phyloP scores from a whole-genome alignment of 306 rosid species.

The Lathyrus oleraceus region DNA sequence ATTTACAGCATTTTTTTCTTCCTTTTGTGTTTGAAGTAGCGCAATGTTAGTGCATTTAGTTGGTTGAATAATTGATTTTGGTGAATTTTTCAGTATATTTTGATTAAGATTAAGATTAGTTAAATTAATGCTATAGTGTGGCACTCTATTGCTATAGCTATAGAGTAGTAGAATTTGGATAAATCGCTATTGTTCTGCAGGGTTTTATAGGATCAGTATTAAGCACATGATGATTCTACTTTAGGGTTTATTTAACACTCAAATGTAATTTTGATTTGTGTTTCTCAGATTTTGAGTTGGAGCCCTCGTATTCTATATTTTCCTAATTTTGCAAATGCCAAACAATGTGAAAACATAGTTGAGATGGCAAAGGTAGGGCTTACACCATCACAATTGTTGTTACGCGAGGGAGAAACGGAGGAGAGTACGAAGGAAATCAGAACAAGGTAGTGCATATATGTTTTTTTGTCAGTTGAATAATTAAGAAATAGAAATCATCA shows the following conservation, averaged over 20 bases:
- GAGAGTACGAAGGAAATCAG: slow-evolving; percentile 64
- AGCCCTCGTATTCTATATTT: slow-evolving; percentile 75
- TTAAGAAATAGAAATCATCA: neutral
- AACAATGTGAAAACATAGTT: slow-evolving; percentile 69
- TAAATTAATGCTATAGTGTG: neutral
- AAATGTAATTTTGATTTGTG: slow-evolving; percentile 26
- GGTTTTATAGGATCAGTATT: neutral
- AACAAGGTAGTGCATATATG: slow-evolving; percentile 65
- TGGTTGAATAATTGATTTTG: neutral
- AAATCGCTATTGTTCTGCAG: neutral
- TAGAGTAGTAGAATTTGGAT: neutral
- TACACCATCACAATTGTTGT: slow-evolving; percentile 62
- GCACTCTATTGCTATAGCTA: too few species aligned
- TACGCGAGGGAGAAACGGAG: slow-evolving; percentile 72
- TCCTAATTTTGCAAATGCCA: slow-evolving; percentile 82
- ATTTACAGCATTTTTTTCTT: slow-evolving; percentile 16
- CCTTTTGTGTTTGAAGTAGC: slow-evolving; percentile 14
- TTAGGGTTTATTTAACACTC: slow-evolving; percentile 29
- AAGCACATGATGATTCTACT: slow-evolving; percentile 8
- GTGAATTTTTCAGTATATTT: slow-evolving; percentile 23
- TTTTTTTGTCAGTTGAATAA: slow-evolving; percentile 15
- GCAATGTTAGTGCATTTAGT: neutral
- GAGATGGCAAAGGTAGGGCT: slow-evolving; percentile 56
- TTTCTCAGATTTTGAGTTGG: slow-evolving; percentile 83
- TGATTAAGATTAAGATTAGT: neutral